Conservation (phyloP, 768 basidiomycete species). For the Sarcodon aspratus region DNA sequence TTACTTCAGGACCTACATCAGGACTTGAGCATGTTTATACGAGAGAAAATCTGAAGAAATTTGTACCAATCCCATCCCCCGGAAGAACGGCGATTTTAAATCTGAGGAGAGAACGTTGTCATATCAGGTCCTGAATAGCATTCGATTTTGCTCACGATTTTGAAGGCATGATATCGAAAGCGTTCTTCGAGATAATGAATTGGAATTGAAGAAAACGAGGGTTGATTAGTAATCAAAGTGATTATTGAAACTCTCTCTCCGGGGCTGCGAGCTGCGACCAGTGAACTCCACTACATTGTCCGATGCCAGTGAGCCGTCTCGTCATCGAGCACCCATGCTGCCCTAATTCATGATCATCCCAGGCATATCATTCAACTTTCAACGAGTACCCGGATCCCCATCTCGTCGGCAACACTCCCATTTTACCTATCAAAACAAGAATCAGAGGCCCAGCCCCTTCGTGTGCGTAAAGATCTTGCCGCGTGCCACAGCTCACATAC, state of each 20-base stretch:
- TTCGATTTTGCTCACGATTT: neutral
- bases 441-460: slow-evolving; percentile 87
- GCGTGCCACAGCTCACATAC: slow-evolving; percentile 7
- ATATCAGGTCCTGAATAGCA: neutral
- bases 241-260: neutral
- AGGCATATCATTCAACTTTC: slow-evolving; percentile 96
- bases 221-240: neutral
- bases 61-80: slow-evolving; percentile 94
- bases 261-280: too few relatives aligned
- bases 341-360: neutral
- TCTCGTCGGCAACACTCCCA: slow-evolving; percentile 80
- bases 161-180: neutral
- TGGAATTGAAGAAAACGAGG: too few relatives aligned
- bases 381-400: slow-evolving; percentile 77
- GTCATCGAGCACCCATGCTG: neutral
- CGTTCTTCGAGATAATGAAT: too few relatives aligned
- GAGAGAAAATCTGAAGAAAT: neutral
- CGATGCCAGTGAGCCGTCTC: slow-evolving; percentile 13
- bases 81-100: slow-evolving; percentile 83
- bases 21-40: neutral
- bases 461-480: slow-evolving; percentile 29
- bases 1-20: slow-evolving; percentile 75
- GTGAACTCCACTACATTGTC: neutral
- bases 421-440: slow-evolving; percentile 86
- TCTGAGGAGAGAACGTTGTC: slow-evolving; percentile 24